Evolutionary conservation across 2,329 filamentous ascomycete species (phyloP), one percentile per base, ranked within the genome.

Genomic region (Colletotrichum falcatum): DNA sequence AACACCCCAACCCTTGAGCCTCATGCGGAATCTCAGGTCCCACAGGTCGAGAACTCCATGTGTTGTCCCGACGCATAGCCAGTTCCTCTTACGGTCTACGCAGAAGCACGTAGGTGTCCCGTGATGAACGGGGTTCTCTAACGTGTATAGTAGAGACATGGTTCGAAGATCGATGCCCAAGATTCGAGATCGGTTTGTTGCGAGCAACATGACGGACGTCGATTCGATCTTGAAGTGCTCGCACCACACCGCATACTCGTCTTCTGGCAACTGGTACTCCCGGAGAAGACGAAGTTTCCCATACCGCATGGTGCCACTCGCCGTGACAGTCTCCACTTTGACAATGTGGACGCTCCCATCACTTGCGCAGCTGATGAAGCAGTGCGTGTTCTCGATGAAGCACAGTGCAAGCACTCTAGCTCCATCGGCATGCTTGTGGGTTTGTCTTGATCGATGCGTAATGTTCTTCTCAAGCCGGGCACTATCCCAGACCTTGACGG

Each of bases 21-120:
- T 89, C 75, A 98, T 88, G 74, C 90, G 92, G 85, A 99, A 99
- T n/a, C 96, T 92, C 49, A 99, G 86, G 80, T 99, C 96, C 96
- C 96, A 99, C 1, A 99, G 87, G 78, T 97, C 93, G 9, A 99
- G 85, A 35, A 98, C 91, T 44, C 97, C 96, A 78, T 98, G 95
- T 0, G 94, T 94, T 0, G 97, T 99, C 44, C 95, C 96, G 0
- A 98, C 83, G 1, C 97, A 87, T 3, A 99, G 85, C 96, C 96
- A 99, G 77, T 96, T 94, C 61, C 92, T 91, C 77, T 91, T 93
- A 67, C 90, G 88, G 77, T 98, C 94, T 39, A 97, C 87, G 76
- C 93, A 95, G 80, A 99, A 98, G 74, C 94, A 96, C 0, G 94
- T 98, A 1, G 94, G 94, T 0, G 91, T 93, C 16, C 96, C 96